A percentile compares a stretch with the other conserved stretches of the same genome.
Conservation (phyloP, 257 asterid genomes). For the Rhazya stricta region DNA sequence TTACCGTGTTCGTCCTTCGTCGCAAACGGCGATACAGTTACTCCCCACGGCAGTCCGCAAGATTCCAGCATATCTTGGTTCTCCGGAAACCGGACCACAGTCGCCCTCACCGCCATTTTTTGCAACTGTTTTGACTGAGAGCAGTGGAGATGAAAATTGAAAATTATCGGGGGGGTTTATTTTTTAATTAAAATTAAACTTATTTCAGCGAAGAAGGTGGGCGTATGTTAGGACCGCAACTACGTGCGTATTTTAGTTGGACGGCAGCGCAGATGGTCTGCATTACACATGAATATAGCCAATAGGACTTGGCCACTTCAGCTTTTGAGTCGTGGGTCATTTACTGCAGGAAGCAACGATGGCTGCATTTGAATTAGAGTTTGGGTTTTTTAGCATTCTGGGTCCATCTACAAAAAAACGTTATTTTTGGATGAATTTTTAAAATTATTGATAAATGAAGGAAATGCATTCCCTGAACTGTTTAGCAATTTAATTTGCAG, state of each 20-base stretch:
- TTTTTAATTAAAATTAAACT: neutral
- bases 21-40: conserved; percentile 77
- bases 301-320: conserved; percentile 17
- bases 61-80: conserved; percentile 60
- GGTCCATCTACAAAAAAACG: no score
- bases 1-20: conserved; percentile 76
- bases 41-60: conserved; percentile 90
- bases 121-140: conserved; percentile 2
- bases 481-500: no score
- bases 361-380: no score
- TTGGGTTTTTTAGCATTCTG: no score
- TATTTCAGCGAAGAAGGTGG: neutral
- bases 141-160: neutral
- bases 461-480: no score
- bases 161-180: neutral
- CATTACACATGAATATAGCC: conserved; percentile 15
- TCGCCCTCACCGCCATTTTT: conserved; percentile 81
- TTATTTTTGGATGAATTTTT: no score
- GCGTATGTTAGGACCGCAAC: neutral
- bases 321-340: conserved; percentile 6
- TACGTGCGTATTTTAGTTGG: neutral
- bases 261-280: neutral
- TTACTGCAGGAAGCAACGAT: no score
- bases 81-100: conserved; percentile 67
- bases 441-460: no score